Base-by-base conservation (phyloP, 768 basidiomycete genomes). In the Myochromella boudieri region DNA sequence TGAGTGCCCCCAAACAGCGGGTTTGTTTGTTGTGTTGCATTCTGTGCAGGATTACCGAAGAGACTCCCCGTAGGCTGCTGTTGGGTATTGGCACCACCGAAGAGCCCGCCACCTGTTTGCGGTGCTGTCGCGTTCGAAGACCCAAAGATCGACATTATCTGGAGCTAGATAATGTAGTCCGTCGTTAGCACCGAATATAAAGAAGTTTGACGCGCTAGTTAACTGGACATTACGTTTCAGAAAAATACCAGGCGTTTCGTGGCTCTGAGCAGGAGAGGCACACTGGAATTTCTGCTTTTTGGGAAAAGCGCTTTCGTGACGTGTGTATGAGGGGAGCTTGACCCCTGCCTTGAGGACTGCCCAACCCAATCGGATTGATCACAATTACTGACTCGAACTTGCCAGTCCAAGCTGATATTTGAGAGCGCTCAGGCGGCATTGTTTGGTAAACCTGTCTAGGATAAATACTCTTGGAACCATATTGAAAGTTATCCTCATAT, bases 61-160 rank as follows among this genome's bases (percentile, higher is more conserved):
- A 66, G 52, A 7, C 66, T 59, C 14, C 58, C 63, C 1, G 60
- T 28, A 43, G 59, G 49, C 32, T 61, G 57, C 32, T 62, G 60
- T 32, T 51, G 49, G 11, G 50, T 24, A 40, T 55, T 48, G 0
- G 66, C 51, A 12, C 55, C 55, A 24, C 70, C 70, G 39, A 67
- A 62, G 20, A 68, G 44, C 18, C 63, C 53, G 4, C 58, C 56
- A 18, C 53, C 53, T 0, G 52, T 26, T 41, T 52, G 57, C 47
- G 46, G 48, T 25, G 54, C 44, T 21, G 53, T 44, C 34, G 51
- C 44, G 14, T 29, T 27, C 4, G 53, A 52, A 37, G 37, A 54
- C 18, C 58, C 56, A 49, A 63, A 63, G 15, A 54, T 20, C 41
- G 53, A 53, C 51, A 58, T 55, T 8, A 46, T 36, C 18, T 25